Conservation (phyloP, 257 asterid species). For the Rhazya stricta region DNA sequence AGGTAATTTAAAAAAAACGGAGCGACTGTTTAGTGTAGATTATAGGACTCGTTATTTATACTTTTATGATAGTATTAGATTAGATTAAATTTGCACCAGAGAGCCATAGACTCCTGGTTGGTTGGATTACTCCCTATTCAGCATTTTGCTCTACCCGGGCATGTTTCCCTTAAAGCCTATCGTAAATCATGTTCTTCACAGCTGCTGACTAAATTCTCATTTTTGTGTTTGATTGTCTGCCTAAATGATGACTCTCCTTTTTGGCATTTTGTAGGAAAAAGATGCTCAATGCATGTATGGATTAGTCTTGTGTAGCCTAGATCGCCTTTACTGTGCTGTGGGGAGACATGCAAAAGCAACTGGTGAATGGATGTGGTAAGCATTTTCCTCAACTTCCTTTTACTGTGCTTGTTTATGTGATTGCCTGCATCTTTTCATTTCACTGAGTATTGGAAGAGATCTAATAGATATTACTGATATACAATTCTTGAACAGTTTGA, state of each 20-base stretch:
- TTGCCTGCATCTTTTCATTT: not conserved
- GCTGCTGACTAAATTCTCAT: constrained; percentile 1
- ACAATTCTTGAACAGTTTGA: constrained; percentile 44
- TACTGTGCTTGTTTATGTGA: not conserved
- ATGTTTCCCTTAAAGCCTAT: not conserved
- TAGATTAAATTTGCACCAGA: no score
- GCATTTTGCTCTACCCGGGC: not conserved
- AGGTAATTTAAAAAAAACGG: no score
- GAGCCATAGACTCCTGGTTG: not conserved
- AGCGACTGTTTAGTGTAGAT: no score
- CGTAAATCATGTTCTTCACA: not conserved
- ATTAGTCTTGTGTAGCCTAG: constrained; percentile 67
- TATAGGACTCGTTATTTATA: no score
- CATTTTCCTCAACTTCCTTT: constrained; percentile 2
- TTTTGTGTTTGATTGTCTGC: not conserved
- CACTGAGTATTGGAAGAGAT: no score
- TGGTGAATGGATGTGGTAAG: constrained; percentile 91
- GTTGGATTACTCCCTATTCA: not conserved
- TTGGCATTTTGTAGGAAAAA: constrained; percentile 45
- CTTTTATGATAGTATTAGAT: no score
- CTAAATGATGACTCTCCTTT: not conserved
- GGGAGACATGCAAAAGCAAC: constrained; percentile 83
- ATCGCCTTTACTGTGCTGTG: constrained; percentile 67
- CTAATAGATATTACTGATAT: not conserved
- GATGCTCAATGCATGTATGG: constrained; percentile 89